Percentiles rank a stretch among this genome's conserved stretches.
phyloP scores from a whole-genome alignment of 139 green algal species.

The Desmodesmus armatus region DNA sequence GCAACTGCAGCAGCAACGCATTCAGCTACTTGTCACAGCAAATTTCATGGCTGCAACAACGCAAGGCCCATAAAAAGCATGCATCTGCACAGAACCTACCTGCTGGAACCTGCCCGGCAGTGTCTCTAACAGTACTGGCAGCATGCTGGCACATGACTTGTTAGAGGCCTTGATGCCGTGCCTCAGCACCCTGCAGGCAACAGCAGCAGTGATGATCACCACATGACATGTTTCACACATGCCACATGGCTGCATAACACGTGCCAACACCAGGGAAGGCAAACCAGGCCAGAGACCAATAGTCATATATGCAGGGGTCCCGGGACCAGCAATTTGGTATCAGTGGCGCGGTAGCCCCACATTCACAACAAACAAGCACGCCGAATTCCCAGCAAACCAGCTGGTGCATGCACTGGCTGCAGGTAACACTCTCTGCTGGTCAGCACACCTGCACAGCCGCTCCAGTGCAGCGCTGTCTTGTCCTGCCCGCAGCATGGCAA shows the following conservation, averaged over 20 bases:
- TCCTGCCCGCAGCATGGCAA: constrained; percentile 18
- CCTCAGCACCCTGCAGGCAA: constrained; percentile 50
- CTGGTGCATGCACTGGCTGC: neutral
- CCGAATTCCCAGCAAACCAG: neutral
- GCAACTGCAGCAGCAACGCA: no score
- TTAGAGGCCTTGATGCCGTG: constrained; percentile 74
- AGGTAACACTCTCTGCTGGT: neutral
- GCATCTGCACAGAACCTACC: neutral
- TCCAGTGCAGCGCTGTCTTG: constrained; percentile 1
- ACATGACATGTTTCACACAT: no score
- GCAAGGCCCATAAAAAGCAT: neutral
- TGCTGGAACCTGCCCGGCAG: constrained; percentile 73
- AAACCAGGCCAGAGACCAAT: neutral
- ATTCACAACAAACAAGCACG: neutral
- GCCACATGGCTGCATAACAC: no score
- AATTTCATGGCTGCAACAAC: no score
- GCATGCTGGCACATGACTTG: constrained; percentile 50
- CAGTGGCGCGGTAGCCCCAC: neutral
- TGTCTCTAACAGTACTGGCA: constrained; percentile 66
- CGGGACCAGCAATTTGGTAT: no score
- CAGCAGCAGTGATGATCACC: neutral
- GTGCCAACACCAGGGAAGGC: no score
- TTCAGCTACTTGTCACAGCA: no score
- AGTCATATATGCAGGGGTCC: no score
- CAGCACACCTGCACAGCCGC: constrained; percentile 51